Percentiles rank a stretch among this genome's conserved stretches.
Conservation (phyloP, 2,329 filamentous ascomycete genomes). For the Penicillium sclerotiorum region DNA sequence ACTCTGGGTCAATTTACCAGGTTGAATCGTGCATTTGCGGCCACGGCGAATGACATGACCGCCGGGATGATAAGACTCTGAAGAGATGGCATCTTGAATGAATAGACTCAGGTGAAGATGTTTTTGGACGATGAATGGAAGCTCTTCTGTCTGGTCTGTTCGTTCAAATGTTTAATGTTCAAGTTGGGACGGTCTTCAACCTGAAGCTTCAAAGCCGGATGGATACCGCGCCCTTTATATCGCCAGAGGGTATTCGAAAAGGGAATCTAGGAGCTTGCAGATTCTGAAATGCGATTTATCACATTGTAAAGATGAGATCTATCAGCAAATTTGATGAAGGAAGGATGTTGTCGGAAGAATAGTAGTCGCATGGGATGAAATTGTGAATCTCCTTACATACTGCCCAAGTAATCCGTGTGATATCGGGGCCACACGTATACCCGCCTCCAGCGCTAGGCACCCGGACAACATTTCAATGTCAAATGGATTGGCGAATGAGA, state of each 20-base stretch:
- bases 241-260: too few species aligned
- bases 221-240: too few species aligned
- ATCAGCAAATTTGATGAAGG: not conserved
- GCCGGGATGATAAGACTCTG: not conserved
- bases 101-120: not conserved
- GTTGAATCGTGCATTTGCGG: not conserved
- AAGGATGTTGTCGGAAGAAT: too few species aligned
- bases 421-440: not conserved
- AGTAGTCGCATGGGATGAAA: not conserved
- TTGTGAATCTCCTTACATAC: not conserved
- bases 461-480: too few species aligned
- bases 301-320: not conserved
- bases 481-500: too few species aligned
- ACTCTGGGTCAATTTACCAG: not conserved
- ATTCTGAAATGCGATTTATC: not conserved
- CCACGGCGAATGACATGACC: not conserved
- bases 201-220: too few species aligned
- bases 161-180: too few species aligned
- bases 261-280: not conserved
- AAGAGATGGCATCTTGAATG: not conserved
- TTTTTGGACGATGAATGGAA: too few species aligned
- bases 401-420: too few species aligned
- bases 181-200: not conserved
- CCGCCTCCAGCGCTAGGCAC: too few species aligned
- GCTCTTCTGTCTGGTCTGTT: too few species aligned